Conservation (phyloP, 2,329 filamentous ascomycete genomes). For the Amauroascus verrucosus region DNA sequence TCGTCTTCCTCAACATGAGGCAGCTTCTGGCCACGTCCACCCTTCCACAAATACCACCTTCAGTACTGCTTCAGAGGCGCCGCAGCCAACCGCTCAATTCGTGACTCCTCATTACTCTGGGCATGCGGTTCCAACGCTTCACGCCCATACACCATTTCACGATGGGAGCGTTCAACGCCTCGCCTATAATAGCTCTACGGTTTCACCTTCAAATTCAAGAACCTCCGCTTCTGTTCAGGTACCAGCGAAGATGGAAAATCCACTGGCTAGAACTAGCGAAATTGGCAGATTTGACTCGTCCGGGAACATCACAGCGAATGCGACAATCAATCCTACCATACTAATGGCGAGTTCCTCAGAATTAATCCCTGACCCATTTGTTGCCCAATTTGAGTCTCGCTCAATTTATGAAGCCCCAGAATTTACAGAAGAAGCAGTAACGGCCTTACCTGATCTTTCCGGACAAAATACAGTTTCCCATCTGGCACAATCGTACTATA, state of each 20-base stretch:
- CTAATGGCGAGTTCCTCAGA: background rate
- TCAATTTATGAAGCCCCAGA: background rate
- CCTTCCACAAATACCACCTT: background rate
- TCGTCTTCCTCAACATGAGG: background rate
- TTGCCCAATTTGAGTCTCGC: background rate
- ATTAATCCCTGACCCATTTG: constrained; percentile 1
- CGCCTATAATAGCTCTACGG: background rate
- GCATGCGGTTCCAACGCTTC: background rate
- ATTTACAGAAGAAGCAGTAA: background rate
- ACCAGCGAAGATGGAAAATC: background rate
- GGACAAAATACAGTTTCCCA: background rate
- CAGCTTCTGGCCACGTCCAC: background rate
- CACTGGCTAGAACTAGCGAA: background rate
- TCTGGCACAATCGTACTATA: background rate
- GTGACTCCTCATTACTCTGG: background rate
- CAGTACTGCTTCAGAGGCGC: background rate
- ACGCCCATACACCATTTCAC: constrained; percentile 2
- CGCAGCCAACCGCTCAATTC: background rate
- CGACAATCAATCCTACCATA: background rate
- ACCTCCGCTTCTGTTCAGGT: background rate
- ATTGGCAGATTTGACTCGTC: background rate
- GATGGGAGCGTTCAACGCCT: background rate
- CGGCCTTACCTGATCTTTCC: background rate
- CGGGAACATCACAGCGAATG: background rate
- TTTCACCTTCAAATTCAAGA: background rate